phyloP scores from a whole-genome alignment of 1,284 basidiomycete genomes.

The Leccinum pallidistipes region DNA sequence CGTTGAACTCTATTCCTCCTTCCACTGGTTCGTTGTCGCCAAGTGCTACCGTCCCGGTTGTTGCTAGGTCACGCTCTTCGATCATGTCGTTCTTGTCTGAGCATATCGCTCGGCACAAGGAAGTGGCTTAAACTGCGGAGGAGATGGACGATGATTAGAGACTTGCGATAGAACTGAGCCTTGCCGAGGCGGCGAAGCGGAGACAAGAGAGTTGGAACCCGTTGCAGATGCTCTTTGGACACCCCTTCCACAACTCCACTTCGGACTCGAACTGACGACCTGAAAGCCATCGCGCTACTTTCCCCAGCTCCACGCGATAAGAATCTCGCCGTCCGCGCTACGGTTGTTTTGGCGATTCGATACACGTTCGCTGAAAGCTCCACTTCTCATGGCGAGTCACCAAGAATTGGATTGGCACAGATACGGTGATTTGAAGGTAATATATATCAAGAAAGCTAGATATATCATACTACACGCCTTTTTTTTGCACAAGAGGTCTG shows the following conservation, averaged over 20 bases:
- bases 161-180: slow-evolving; percentile 55
- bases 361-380: slow-evolving; percentile 93
- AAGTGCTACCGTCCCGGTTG: neutral
- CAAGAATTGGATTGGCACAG: no score
- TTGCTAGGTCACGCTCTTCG: slow-evolving; percentile 3
- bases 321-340: slow-evolving; percentile 73
- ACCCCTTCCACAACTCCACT: slow-evolving; percentile 83
- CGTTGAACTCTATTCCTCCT: slow-evolving; percentile 19
- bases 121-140: slow-evolving; percentile 17
- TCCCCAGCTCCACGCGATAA: slow-evolving; percentile 77
- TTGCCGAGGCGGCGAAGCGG: slow-evolving; percentile 52
- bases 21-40: slow-evolving; percentile 20
- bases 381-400: slow-evolving; percentile 26
- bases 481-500: no score
- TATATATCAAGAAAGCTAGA: no score
- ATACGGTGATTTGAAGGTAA: no score
- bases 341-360: slow-evolving; percentile 91
- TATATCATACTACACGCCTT: no score
- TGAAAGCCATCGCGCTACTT: slow-evolving; percentile 89
- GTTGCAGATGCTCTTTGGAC: slow-evolving; percentile 90
- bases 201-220: slow-evolving; percentile 60
- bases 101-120: slow-evolving; percentile 11
- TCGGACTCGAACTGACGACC: slow-evolving; percentile 79
- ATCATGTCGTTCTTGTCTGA: slow-evolving; percentile 16
- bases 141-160: slow-evolving; percentile 53